phyloP scores from a whole-genome alignment of 257 asterid species.

The Solanum gracilifrons region DNA sequence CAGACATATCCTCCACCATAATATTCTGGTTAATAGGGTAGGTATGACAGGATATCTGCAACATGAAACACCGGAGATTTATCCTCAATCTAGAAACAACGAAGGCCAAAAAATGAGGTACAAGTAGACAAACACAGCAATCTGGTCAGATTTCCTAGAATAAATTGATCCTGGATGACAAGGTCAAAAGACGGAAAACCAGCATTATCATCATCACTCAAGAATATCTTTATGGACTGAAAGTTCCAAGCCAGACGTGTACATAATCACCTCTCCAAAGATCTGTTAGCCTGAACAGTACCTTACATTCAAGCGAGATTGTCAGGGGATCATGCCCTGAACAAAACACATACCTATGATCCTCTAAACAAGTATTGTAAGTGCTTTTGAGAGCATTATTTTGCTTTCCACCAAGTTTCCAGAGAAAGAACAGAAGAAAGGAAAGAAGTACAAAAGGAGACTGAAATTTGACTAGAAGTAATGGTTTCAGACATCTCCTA shows the following conservation, averaged over 20 bases:
- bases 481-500: background rate
- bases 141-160: background rate
- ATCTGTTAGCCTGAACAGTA: background rate
- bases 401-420: background rate
- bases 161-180: background rate
- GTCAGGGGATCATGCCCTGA: background rate
- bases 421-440: background rate
- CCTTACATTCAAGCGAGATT: background rate
- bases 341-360: background rate
- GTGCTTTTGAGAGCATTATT: background rate
- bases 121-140: background rate
- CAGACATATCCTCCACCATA: constrained; percentile 98
- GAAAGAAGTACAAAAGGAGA: background rate
- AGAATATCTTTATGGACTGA: background rate
- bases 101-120: background rate
- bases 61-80: constrained; percentile 1
- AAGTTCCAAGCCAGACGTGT: background rate
- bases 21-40: constrained; percentile 78
- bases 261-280: background rate
- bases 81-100: background rate
- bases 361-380: background rate
- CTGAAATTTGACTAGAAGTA: background rate
- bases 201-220: background rate
- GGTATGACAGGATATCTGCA: constrained; percentile 89
- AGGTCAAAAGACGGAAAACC: background rate